phyloP scores from a whole-genome alignment of 2,329 filamentous ascomycete species.

The Thelonectria olida region DNA sequence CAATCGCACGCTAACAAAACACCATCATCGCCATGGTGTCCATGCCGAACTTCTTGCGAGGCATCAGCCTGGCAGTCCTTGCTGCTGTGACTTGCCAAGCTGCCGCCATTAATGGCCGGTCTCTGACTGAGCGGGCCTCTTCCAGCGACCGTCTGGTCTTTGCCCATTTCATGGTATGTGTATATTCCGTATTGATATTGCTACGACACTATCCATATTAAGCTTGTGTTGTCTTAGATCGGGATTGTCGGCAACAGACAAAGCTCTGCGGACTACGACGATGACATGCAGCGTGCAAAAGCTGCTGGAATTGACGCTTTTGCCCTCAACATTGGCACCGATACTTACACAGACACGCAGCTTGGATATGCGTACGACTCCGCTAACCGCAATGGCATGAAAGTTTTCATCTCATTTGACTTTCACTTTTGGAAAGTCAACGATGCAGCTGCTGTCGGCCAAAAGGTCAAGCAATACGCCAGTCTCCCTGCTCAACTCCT shows the following conservation, averaged over 20 bases:
- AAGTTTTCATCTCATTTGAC: slow-evolving; percentile 66
- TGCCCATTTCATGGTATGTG: slow-evolving; percentile 29
- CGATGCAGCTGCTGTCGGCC: slow-evolving; percentile 51
- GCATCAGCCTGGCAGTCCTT: slow-evolving; percentile 19
- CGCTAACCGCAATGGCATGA: slow-evolving; percentile 57
- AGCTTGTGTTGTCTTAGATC: slow-evolving; percentile 43
- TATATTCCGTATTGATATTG: fast-evolving
- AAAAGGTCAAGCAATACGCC: slow-evolving; percentile 57
- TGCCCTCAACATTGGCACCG: slow-evolving; percentile 59
- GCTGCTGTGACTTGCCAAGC: slow-evolving; percentile 2
- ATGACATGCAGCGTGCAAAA: slow-evolving; percentile 57
- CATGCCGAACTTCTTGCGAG: slow-evolving; percentile 11
- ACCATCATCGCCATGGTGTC: slow-evolving; percentile 16
- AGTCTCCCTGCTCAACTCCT: slow-evolving; percentile 55
- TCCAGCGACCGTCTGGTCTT: slow-evolving; percentile 29
- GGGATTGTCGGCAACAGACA: slow-evolving; percentile 55
- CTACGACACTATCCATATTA: fast-evolving
- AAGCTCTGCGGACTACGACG: slow-evolving; percentile 54
- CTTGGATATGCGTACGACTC: slow-evolving; percentile 59
- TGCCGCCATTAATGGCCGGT: slow-evolving; percentile 15
- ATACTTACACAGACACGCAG: slow-evolving; percentile 55
- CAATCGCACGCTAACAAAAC: no score
- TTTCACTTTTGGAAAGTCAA: slow-evolving; percentile 57
- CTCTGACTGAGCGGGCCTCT: slow-evolving; percentile 18
- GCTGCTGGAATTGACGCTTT: slow-evolving; percentile 57